A percentile compares a stretch with the other conserved stretches of the same genome.
Conservation (phyloP, 176 grass and related monocot genomes). For the Musa troglodytarum region DNA sequence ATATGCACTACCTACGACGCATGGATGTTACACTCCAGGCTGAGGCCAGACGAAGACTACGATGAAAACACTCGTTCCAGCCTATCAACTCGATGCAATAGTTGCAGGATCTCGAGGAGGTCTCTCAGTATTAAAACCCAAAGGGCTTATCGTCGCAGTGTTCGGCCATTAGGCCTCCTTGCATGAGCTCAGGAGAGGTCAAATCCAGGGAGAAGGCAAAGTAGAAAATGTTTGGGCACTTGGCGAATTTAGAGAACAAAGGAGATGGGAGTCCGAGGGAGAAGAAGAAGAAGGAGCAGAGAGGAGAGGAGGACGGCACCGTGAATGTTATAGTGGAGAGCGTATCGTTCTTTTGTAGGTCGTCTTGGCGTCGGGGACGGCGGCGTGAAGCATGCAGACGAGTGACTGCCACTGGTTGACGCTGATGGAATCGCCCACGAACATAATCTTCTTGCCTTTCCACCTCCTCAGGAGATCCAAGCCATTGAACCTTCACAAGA, state of each 20-base stretch:
- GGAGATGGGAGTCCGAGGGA: background rate
- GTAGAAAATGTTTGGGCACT: too few relatives aligned
- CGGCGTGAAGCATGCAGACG: slow-evolving; percentile 78
- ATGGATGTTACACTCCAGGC: too few relatives aligned
- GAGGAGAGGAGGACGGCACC: slow-evolving; percentile 24
- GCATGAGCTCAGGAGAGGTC: background rate
- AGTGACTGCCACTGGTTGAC: slow-evolving; percentile 96
- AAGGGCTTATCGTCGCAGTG: too few relatives aligned
- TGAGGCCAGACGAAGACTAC: too few relatives aligned
- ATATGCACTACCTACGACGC: too few relatives aligned
- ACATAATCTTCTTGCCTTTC: slow-evolving; percentile 99
- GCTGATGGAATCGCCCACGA: slow-evolving; percentile 95
- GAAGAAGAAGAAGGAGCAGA: background rate
- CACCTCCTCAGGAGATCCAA: slow-evolving; percentile 44
- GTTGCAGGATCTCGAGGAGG: too few relatives aligned
- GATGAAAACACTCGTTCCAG: too few relatives aligned
- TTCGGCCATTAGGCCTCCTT: too few relatives aligned
- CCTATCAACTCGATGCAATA: too few relatives aligned
- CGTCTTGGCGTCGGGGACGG: slow-evolving; percentile 56
- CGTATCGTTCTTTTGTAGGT: slow-evolving; percentile 32
- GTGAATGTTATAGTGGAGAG: slow-evolving; percentile 72
- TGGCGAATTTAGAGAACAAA: too few relatives aligned
- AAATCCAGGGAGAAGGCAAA: background rate
- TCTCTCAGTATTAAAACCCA: too few relatives aligned
- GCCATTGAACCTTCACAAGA: slow-evolving; percentile 53